phyloP scores from a whole-genome alignment of 305 asterid species.

The Withania somnifera region DNA sequence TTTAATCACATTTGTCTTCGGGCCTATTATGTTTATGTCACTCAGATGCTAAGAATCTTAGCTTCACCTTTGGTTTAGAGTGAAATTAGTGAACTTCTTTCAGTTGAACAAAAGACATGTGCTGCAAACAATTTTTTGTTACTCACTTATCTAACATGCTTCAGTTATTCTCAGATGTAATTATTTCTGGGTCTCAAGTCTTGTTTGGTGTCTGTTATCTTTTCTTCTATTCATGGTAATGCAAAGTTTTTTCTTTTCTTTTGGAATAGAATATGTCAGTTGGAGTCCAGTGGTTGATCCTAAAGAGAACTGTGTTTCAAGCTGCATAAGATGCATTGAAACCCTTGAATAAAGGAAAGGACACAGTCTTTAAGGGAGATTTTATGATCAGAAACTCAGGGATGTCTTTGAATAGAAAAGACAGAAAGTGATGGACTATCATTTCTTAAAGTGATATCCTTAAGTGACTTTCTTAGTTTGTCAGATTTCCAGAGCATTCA shows the following conservation, averaged over 20 bases:
- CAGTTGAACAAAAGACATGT: background rate
- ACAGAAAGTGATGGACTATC: background rate
- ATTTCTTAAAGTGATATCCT: background rate
- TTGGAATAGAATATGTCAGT: background rate
- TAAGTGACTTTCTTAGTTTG: background rate
- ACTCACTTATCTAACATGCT: background rate
- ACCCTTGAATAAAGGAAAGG: background rate
- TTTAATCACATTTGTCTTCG: background rate
- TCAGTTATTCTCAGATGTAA: background rate
- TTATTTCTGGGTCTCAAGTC: background rate
- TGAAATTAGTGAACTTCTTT: background rate
- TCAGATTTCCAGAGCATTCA: background rate
- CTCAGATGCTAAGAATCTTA: background rate
- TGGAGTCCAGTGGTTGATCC: background rate
- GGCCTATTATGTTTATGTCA: background rate
- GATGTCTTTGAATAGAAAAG: background rate
- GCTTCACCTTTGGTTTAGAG: background rate
- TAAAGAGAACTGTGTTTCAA: background rate
- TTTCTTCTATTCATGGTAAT: background rate
- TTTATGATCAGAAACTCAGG: background rate
- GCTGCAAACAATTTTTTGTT: background rate
- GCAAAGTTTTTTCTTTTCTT: background rate
- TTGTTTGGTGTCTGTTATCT: background rate
- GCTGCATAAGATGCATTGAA: background rate
- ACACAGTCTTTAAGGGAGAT: background rate